These are phyloP conservation scores for Stachybotrys elegans DNA, from an alignment of 2,329 filamentous ascomycete species.

Conservation along the genomic window DNA sequence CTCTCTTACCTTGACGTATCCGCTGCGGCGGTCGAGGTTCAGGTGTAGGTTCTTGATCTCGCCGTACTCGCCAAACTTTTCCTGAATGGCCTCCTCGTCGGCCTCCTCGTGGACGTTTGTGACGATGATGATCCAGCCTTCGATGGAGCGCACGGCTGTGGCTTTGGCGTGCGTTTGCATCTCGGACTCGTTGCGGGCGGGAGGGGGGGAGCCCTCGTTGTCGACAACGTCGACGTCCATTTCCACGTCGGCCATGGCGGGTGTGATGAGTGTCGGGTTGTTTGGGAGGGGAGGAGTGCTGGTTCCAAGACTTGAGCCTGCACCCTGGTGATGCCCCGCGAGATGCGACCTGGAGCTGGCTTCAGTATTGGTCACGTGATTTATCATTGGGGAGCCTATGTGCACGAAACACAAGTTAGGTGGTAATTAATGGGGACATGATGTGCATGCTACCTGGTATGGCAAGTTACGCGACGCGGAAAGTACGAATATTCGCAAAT, in stretches of 20 bases:
- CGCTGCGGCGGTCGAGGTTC: slow-evolving; percentile 75
- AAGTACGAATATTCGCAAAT: too few species aligned
- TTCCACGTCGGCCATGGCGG: slow-evolving; percentile 47
- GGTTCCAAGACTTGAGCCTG: too few species aligned
- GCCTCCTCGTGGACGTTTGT: slow-evolving; percentile 87
- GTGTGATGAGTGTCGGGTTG: too few species aligned
- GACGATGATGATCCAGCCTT: slow-evolving; percentile 84
- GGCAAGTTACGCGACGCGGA: too few species aligned
- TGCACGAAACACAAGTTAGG: too few species aligned
- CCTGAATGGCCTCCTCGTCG: slow-evolving; percentile 75
- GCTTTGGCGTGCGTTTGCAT: slow-evolving; percentile 71
- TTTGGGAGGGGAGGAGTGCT: too few species aligned
- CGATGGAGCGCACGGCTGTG: slow-evolving; percentile 78
- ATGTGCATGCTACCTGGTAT: too few species aligned
- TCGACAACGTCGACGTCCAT: slow-evolving; percentile 58
- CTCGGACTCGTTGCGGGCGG: slow-evolving; percentile 50
- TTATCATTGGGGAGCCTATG: too few species aligned
- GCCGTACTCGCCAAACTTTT: slow-evolving; percentile 77
- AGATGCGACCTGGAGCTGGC: too few species aligned
- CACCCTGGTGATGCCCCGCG: too few species aligned
- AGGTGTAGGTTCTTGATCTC: slow-evolving; percentile 85
- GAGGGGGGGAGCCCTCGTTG: slow-evolving; percentile 22
- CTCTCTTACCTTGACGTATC: slow-evolving; percentile 71
- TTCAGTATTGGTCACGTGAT: too few species aligned
- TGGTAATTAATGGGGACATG: too few species aligned